These are phyloP conservation scores for Moesziomyces globuligerus DNA, from an alignment of 1,284 basidiomycete genomes.

Conservation along the genomic window DNA sequence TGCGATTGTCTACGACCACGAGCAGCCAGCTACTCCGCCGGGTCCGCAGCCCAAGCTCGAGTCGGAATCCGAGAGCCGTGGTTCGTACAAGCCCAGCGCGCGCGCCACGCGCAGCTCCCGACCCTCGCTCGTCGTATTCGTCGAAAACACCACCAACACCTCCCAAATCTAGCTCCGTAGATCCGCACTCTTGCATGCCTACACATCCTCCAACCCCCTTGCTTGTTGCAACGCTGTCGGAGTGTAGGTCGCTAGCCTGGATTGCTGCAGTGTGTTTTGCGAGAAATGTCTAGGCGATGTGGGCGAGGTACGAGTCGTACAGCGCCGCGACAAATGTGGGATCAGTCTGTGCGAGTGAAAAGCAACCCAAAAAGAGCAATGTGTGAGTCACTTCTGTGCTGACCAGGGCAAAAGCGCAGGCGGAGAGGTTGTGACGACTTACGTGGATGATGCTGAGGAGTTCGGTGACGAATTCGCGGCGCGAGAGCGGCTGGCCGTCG, in stretches of 20 bases:
- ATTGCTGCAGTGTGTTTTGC: not conserved
- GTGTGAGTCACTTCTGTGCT: not conserved
- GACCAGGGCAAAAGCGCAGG: not conserved
- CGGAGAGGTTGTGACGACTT: slow-evolving; percentile 62
- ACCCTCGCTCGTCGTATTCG: not conserved
- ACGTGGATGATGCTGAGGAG: slow-evolving; percentile 78
- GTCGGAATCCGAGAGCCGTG: not conserved
- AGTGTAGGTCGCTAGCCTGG: no score
- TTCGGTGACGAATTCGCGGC: slow-evolving; percentile 76
- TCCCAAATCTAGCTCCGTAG: not conserved
- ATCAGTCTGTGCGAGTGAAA: slow-evolving; percentile 62
- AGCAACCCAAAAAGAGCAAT: not conserved
- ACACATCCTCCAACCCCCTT: not conserved
- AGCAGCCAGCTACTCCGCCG: not conserved
- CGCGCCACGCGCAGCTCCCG: not conserved
- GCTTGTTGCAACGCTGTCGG: not conserved
- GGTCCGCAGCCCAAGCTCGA: not conserved
- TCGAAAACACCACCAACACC: not conserved
- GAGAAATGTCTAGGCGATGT: not conserved
- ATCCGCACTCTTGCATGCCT: no score
- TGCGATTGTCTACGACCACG: not conserved
- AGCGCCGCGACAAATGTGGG: slow-evolving; percentile 55
- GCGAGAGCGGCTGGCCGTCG: slow-evolving; percentile 68
- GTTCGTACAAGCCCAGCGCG: not conserved
- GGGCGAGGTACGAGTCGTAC: slow-evolving; percentile 45